These are phyloP conservation scores for Leucogyrophana mollusca DNA, from an alignment of 768 basidiomycete genomes.

Conservation along the genomic window DNA sequence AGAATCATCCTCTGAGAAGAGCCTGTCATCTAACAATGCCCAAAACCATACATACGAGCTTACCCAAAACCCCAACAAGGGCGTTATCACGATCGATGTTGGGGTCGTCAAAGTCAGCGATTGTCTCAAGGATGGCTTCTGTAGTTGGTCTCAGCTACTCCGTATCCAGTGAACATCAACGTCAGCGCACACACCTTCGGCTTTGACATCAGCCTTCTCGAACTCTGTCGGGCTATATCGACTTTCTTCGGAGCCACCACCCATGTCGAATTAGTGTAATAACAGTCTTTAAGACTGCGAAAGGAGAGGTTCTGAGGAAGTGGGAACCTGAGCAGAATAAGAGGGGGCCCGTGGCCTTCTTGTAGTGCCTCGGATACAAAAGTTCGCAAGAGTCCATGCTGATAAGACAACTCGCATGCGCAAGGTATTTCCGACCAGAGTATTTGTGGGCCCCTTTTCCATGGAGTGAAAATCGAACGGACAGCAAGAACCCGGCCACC, in stretches of 20 bases:
- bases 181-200: constrained; percentile 2
- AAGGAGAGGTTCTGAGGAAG: not conserved
- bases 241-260: not conserved
- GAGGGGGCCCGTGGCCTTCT: not conserved
- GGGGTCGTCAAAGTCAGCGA: constrained; percentile 33
- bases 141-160: not conserved
- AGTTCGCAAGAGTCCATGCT: not conserved
- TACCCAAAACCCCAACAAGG: constrained; percentile 17
- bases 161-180: not conserved
- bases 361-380: constrained; percentile 3
- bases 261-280: constrained; percentile 14
- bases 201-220: constrained; percentile 13
- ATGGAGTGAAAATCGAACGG: not conserved
- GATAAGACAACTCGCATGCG: constrained; percentile 8
- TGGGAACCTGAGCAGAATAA: not conserved
- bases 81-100: constrained; percentile 28
- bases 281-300: not conserved
- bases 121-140: constrained; percentile 1
- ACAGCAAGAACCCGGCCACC: not conserved
- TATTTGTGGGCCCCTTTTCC: constrained; percentile 2
- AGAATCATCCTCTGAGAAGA: constrained; percentile 72
- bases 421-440: not conserved
- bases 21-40: too few relatives aligned
- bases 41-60: too few relatives aligned
- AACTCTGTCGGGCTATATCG: constrained; percentile 6